These are phyloP conservation scores for Pythium graminicola DNA, from an alignment of 352 stramenopile species.

Conservation along the genomic window DNA sequence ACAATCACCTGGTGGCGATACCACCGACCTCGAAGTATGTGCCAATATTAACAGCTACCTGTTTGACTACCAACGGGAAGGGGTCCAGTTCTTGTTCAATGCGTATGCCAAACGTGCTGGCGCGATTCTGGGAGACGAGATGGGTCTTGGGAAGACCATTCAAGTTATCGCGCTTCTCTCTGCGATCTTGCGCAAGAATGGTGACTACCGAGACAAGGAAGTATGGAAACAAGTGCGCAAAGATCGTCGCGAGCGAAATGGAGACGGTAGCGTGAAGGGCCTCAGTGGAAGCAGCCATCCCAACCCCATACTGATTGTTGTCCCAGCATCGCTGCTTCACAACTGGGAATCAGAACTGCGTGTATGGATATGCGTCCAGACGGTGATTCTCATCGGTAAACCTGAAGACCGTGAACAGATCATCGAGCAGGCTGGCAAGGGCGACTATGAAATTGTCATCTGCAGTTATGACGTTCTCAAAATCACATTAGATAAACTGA, in stretches of 20 bases:
- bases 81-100: conserved; percentile 56
- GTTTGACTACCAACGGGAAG: conserved; percentile 69
- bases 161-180: conserved; percentile 92
- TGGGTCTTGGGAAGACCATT: conserved; percentile 93
- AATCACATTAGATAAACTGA: conserved; percentile 78
- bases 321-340: conserved; percentile 95
- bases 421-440: conserved; percentile 58
- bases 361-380: conserved; percentile 83
- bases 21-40: conserved; percentile 39
- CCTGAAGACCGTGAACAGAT: conserved; percentile 45
- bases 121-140: conserved; percentile 98
- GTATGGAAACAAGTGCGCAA: conserved; percentile 92
- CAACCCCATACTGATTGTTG: conserved; percentile 94
- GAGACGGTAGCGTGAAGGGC: conserved; percentile 25
- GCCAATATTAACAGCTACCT: conserved; percentile 68
- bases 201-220: conserved; percentile 93
- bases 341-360: conserved; percentile 99
- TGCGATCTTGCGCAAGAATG: conserved; percentile 86
- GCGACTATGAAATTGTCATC: conserved; percentile 73
- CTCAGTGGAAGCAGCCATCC: conserved; percentile 81
- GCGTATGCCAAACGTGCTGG: conserved; percentile 44
- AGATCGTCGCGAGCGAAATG: conserved; percentile 70
- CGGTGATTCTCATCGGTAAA: conserved; percentile 60
- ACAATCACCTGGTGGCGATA: conserved; percentile 8
- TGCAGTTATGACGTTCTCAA: conserved; percentile 89